Percentiles rank a stretch among this genome's conserved stretches.
These are phyloP conservation scores for Fragaria nilgerrensis DNA, from an alignment of 306 rosid species.

Conservation along the genomic window DNA sequence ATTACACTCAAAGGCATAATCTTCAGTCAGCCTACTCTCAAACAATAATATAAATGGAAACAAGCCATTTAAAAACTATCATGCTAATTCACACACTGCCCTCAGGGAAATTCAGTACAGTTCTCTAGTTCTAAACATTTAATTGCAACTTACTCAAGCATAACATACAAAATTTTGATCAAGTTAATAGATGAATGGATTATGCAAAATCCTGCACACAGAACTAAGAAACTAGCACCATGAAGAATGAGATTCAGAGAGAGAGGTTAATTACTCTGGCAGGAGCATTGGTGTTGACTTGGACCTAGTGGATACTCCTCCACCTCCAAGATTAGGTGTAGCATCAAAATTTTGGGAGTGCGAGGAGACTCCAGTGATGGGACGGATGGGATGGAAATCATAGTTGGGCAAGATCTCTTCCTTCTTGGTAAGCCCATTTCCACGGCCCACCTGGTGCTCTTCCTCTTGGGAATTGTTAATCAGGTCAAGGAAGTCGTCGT, in stretches of 20 bases:
- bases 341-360: conserved; percentile 39
- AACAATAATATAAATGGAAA: no score
- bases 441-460: conserved; percentile 27
- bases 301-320: conserved; percentile 37
- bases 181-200: neutral
- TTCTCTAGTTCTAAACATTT: neutral
- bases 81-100: neutral
- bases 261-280: conserved; percentile 36
- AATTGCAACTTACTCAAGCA: neutral
- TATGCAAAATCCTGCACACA: neutral
- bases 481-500: no score
- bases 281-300: conserved; percentile 39
- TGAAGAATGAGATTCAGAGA: neutral
- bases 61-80: neutral
- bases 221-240: neutral
- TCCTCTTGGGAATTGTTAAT: conserved; percentile 35
- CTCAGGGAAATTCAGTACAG: neutral
- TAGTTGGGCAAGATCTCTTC: conserved; percentile 71
- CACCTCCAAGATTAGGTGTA: conserved; percentile 27
- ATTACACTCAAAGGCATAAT: neutral
- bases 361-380: conserved; percentile 34
- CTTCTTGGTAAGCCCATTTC: conserved; percentile 38
- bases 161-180: neutral
- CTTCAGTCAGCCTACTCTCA: neutral
- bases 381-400: conserved; percentile 86